Evolutionary conservation across 2,329 filamentous ascomycete species (phyloP).

Genomic region (Nannizziopsis arthrosporioides): DNA sequence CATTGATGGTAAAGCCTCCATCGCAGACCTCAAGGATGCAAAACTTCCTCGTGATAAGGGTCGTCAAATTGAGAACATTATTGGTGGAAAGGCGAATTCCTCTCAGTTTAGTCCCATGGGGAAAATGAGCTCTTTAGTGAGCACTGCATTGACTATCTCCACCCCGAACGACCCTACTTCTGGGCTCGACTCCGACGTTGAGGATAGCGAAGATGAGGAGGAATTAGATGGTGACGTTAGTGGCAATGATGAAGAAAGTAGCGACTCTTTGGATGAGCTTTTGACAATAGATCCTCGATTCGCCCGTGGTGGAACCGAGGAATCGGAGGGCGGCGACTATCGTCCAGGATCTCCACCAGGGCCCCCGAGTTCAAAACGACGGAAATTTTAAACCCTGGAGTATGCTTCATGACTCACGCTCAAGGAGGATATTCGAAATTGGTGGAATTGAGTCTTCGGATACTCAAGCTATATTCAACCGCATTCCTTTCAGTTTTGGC

Average conservation of each 20-base stretch:
- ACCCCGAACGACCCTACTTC: conserved; percentile 8
- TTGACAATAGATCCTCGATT: conserved; percentile 11
- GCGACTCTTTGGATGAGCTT: conserved; percentile 12
- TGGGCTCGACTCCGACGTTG: conserved; percentile 9
- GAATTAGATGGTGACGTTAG: neutral
- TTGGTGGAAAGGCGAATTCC: conserved; percentile 12
- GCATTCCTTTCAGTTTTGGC: too few relatives aligned
- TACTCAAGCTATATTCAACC: too few relatives aligned
- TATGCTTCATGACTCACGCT: neutral
- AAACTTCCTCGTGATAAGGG: conserved; percentile 23
- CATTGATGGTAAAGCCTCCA: conserved; percentile 28
- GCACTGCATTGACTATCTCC: conserved; percentile 21
- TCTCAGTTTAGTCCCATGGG: conserved; percentile 23
- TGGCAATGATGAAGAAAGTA: conserved; percentile 7
- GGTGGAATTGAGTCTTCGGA: too few relatives aligned
- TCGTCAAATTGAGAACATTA: conserved; percentile 17
- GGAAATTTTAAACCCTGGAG: conserved; percentile 4
- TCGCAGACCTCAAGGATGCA: conserved; percentile 20
- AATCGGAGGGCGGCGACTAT: conserved; percentile 22
- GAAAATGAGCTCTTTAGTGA: conserved; percentile 32
- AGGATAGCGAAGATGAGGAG: conserved; percentile 3
- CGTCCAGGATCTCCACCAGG: conserved; percentile 7
- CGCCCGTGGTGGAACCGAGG: conserved; percentile 22
- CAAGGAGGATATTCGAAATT: too few relatives aligned
- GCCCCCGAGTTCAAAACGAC: conserved; percentile 16